Evolutionary conservation across 228 moss, liverwort and hornwort species (phyloP).

Genomic region (Sphagnum magellanicum): DNA sequence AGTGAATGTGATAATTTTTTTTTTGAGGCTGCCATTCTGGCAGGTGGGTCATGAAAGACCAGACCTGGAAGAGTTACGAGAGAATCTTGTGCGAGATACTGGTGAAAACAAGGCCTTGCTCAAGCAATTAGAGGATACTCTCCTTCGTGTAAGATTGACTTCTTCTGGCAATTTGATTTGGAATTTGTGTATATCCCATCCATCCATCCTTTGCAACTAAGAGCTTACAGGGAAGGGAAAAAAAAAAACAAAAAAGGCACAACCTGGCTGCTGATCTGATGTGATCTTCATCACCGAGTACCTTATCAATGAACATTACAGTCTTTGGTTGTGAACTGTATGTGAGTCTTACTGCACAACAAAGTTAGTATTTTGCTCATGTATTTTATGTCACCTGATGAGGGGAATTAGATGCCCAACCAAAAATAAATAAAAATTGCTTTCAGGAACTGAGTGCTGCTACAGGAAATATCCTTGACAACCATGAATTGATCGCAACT

Average conservation of each 20-base stretch:
- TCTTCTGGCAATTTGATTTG: too few species aligned
- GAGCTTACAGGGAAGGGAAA: too few species aligned
- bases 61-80: constrained; percentile 73
- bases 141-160: constrained; percentile 40
- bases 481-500: constrained; percentile 73
- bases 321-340: not conserved
- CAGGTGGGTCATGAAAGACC: constrained; percentile 93
- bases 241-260: too few species aligned
- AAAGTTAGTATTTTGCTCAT: too few species aligned
- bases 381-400: too few species aligned
- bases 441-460: constrained; percentile 82
- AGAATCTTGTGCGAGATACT: constrained; percentile 62
- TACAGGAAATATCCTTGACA: constrained; percentile 86
- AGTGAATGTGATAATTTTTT: too few species aligned
- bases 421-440: not conserved
- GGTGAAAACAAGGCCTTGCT: constrained; percentile 79
- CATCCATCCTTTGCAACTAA: too few species aligned
- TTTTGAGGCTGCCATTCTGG: not conserved
- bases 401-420: not conserved
- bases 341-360: not conserved
- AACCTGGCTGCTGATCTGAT: not conserved
- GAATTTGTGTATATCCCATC: too few species aligned
- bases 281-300: not conserved
- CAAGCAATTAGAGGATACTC: constrained; percentile 80
- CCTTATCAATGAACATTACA: not conserved